A percentile compares a stretch with the other conserved stretches of the same genome.
phyloP scores from a whole-genome alignment of 1,139 yeast species.

The Wickerhamomyces sp. region DNA sequence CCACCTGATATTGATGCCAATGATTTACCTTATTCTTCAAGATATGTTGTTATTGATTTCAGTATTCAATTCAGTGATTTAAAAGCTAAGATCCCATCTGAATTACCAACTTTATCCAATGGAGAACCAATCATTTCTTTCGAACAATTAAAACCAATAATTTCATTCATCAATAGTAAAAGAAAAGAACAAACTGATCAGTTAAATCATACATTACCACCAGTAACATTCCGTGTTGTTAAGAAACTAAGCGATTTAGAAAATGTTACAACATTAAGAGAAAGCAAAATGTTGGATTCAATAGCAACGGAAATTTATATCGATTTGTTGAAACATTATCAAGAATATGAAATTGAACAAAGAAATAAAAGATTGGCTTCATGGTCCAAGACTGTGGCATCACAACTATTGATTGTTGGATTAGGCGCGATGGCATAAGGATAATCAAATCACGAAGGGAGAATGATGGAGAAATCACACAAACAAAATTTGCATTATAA shows the following conservation, averaged over 20 bases:
- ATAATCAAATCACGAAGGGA: background rate
- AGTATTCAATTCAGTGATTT: constrained; percentile 59
- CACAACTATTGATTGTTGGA: constrained; percentile 54
- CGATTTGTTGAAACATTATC: constrained; percentile 49
- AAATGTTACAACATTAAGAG: constrained; percentile 42
- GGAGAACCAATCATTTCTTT: constrained; percentile 52
- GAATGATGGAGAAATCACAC: background rate
- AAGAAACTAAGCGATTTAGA: constrained; percentile 51
- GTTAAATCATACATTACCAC: constrained; percentile 21
- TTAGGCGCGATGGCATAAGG: constrained; percentile 51
- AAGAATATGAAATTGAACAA: constrained; percentile 36
- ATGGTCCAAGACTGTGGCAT: constrained; percentile 60
- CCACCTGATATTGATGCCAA: constrained; percentile 42
- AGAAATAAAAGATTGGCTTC: constrained; percentile 45
- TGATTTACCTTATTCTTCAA: constrained; percentile 19
- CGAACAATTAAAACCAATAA: constrained; percentile 55
- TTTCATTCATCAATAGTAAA: constrained; percentile 52
- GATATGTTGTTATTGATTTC: constrained; percentile 62
- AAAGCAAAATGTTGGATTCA: constrained; percentile 47
- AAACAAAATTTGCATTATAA: too few relatives aligned
- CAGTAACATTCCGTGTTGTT: constrained; percentile 43
- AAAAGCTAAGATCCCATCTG: constrained; percentile 51
- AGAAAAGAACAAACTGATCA: constrained; percentile 18
- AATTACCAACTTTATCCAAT: constrained; percentile 48
- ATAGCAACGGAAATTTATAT: constrained; percentile 56